phyloP scores from a whole-genome alignment of 371 early-diverging fungal species.

The Rhizopus arrhizus region DNA sequence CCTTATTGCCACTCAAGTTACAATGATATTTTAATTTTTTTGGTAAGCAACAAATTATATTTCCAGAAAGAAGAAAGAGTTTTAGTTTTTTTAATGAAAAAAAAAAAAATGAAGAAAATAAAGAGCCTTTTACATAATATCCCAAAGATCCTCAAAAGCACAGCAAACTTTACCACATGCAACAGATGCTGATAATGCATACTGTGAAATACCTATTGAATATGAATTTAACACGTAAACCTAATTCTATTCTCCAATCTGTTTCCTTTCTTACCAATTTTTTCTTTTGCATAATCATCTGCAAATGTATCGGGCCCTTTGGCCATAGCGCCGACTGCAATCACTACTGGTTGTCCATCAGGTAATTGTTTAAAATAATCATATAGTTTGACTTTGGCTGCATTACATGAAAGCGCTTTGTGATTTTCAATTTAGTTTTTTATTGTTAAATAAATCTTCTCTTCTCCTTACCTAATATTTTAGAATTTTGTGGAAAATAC shows the following conservation, averaged over 20 bases:
- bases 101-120: background rate
- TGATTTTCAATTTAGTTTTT: background rate
- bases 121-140: constrained; percentile 58
- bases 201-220: constrained; percentile 80
- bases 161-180: constrained; percentile 91
- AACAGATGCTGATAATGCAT: constrained; percentile 92
- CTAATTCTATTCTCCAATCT: background rate
- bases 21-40: background rate
- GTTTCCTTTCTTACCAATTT: constrained; percentile 60
- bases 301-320: constrained; percentile 94
- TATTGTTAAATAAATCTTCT: background rate
- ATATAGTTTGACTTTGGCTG: constrained; percentile 75
- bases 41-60: background rate
- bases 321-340: constrained; percentile 96
- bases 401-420: constrained; percentile 88
- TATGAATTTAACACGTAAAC: background rate
- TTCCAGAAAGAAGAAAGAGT: background rate
- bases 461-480: constrained; percentile 71
- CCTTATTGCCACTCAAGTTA: no score
- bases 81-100: background rate
- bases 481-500: constrained; percentile 84
- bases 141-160: constrained; percentile 86
- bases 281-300: constrained; percentile 86
- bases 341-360: constrained; percentile 74
- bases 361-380: constrained; percentile 76